These are phyloP conservation scores for Medicago lupulina DNA, from an alignment of 306 rosid species.

Conservation along the genomic window DNA sequence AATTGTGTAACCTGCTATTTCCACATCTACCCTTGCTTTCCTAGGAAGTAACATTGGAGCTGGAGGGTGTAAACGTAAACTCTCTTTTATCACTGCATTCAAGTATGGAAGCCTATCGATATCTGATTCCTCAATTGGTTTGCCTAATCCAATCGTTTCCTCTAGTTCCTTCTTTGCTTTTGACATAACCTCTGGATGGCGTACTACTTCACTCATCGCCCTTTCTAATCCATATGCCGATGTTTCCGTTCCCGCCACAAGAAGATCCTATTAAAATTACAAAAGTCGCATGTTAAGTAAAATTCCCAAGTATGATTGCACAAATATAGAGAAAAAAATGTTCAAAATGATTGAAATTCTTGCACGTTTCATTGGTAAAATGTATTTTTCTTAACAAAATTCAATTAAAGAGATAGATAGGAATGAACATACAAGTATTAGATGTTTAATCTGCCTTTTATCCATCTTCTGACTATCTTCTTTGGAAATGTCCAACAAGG, in stretches of 20 bases:
- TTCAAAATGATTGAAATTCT: too few species aligned
- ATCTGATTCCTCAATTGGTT: conserved; percentile 60
- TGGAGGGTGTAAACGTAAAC: conserved; percentile 50
- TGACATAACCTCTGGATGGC: conserved; percentile 46
- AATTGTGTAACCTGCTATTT: conserved; percentile 48
- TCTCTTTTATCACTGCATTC: conserved; percentile 63
- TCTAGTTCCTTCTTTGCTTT: conserved; percentile 54
- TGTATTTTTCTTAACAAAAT: too few species aligned
- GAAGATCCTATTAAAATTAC: conserved; percentile 43
- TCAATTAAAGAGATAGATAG: too few species aligned
- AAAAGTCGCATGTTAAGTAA: background rate
- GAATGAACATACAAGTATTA: conserved; percentile 41
- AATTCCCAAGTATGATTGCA: too few species aligned
- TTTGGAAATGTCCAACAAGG: conserved; percentile 42
- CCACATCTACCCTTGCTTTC: conserved; percentile 52
- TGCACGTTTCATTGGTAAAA: too few species aligned
- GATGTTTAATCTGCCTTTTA: conserved; percentile 28
- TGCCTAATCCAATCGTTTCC: conserved; percentile 55
- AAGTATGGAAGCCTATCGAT: conserved; percentile 54
- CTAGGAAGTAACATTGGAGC: conserved; percentile 61
- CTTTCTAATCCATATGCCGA: conserved; percentile 54
- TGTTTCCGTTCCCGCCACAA: conserved; percentile 67
- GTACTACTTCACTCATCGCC: conserved; percentile 57
- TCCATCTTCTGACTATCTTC: conserved; percentile 41
- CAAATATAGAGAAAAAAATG: too few species aligned